These are phyloP conservation scores for Aleurites moluccanus DNA, from an alignment of 441 rosid species.

Conservation along the genomic window DNA sequence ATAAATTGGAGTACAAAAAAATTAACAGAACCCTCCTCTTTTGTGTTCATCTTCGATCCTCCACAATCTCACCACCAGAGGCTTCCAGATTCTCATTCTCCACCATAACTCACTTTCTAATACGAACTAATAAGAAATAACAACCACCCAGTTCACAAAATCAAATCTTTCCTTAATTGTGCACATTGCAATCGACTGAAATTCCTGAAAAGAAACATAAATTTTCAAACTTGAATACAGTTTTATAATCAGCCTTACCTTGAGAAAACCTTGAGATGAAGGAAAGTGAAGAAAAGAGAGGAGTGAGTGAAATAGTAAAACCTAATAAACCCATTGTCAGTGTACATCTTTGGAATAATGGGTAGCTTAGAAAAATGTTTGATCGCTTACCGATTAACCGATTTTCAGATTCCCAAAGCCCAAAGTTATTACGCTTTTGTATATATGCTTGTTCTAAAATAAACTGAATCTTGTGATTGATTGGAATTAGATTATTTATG, in stretches of 20 bases:
- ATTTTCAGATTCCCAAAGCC: slow-evolving; percentile 11
- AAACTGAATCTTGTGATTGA: too few species aligned
- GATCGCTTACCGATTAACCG: too few species aligned
- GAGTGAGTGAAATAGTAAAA: slow-evolving; percentile 1
- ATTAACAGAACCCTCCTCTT: slow-evolving; percentile 28
- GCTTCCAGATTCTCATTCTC: slow-evolving; percentile 44
- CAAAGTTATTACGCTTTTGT: background rate
- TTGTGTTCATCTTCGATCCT: slow-evolving; percentile 32
- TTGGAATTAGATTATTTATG: too few species aligned
- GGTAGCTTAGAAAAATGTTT: background rate
- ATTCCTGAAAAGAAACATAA: background rate
- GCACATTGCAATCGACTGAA: background rate
- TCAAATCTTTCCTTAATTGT: slow-evolving; percentile 15
- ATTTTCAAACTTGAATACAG: background rate
- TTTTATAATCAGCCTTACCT: slow-evolving; percentile 16
- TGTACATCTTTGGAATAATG: background rate
- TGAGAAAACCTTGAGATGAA: too few species aligned
- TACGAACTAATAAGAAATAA: slow-evolving; percentile 4
- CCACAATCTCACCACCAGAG: slow-evolving; percentile 33
- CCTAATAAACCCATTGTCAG: slow-evolving; percentile 19
- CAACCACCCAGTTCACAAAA: slow-evolving; percentile 13
- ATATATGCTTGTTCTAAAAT: background rate
- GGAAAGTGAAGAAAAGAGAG: slow-evolving; percentile 1
- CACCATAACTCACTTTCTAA: slow-evolving; percentile 41
- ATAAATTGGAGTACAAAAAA: slow-evolving; percentile 49